Evolutionary conservation across 192 early-diverging fungal genomes (phyloP), one percentile per base, ranked within the genome.

Genomic region (Dissophora globulifera): DNA sequence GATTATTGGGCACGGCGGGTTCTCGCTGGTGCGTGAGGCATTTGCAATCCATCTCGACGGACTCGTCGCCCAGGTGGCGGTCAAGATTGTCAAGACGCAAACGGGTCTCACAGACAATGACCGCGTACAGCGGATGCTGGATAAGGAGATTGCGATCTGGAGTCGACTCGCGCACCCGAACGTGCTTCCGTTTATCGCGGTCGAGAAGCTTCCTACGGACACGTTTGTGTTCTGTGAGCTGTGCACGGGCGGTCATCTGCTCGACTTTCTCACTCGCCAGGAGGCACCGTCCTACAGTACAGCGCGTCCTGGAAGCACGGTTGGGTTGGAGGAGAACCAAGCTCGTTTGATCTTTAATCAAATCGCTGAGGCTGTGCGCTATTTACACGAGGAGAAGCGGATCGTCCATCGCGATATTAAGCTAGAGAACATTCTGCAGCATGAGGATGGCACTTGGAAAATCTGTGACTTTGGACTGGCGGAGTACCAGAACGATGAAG

Each of bases 401-500:
- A 82, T 94, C 47, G 87, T 86, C 2, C 96, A 98, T 72, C 88
- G 92, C 15, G 96, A 98, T 67, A 82, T 98, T 59, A 98, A 98
- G 78, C 86, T 93, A 11, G 96, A 98, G 67, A 98, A 98, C 78
- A 83, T 96, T 23, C 81, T 96, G 29, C 81, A 93, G 22, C 89
- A 87, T 58, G 83, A 83, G 47, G 48, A 85, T 16, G 82, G 80
- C 9, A 80, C 79, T 15, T 81, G 92, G 65, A 97, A 96, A 80
- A 79, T 98, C 16, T 90, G 89, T 49, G 95, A 98, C 69, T 98
- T 97, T 83, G 95, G 95, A 4, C 67, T 94, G 10, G 82, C 91
- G 10, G 86, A 89, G 52, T 84, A 80, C 48, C 79, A 83, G 57
- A 69, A 80, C 29, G 65, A 63, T 9, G 66, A 47, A 15, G 54